A percentile compares a stretch with the other conserved stretches of the same genome.
Evolutionary conservation across 2,329 filamentous ascomycete species (phyloP).

Genomic region (Diplodia scrobiculata): DNA sequence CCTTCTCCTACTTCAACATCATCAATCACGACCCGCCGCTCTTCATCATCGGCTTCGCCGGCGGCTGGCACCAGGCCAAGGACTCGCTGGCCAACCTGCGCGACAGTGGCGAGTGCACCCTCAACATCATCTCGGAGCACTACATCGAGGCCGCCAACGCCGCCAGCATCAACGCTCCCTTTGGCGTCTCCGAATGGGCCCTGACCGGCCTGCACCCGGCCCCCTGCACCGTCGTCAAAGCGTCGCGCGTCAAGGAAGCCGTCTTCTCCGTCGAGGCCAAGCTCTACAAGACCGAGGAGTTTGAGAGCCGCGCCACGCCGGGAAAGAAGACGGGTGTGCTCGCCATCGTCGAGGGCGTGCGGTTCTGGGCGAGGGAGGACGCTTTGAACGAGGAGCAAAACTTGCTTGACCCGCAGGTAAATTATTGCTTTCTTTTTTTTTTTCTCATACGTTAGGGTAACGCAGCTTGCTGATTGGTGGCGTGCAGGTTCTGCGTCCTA

Average conservation of each 20-base stretch:
- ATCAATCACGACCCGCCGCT: conserved; percentile 84
- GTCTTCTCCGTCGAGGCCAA: conserved; percentile 81
- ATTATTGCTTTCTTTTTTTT: conserved; percentile 34
- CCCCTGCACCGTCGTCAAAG: conserved; percentile 65
- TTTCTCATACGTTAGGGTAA: neutral
- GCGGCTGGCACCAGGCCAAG: conserved; percentile 64
- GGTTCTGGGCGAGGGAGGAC: conserved; percentile 89
- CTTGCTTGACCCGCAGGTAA: conserved; percentile 69
- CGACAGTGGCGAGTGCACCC: conserved; percentile 72
- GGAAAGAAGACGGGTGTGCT: conserved; percentile 76
- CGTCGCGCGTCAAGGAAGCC: conserved; percentile 76
- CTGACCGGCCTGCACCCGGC: conserved; percentile 74
- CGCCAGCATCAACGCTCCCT: conserved; percentile 75
- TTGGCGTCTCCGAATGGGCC: conserved; percentile 76
- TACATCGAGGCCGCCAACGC: conserved; percentile 87
- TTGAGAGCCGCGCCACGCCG: conserved; percentile 68
- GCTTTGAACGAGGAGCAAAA: conserved; percentile 77
- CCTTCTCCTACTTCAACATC: conserved; percentile 84
- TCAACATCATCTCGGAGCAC: conserved; percentile 85
- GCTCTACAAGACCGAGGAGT: conserved; percentile 73
- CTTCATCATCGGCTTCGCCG: conserved; percentile 67
- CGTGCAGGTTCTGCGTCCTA: conserved; percentile 66
- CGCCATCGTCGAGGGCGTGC: conserved; percentile 76
- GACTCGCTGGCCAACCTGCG: conserved; percentile 76
- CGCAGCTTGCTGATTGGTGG: neutral